Conservation (phyloP, 2,329 filamentous ascomycete genomes). For the Dothideomycetidae sp. region DNA sequence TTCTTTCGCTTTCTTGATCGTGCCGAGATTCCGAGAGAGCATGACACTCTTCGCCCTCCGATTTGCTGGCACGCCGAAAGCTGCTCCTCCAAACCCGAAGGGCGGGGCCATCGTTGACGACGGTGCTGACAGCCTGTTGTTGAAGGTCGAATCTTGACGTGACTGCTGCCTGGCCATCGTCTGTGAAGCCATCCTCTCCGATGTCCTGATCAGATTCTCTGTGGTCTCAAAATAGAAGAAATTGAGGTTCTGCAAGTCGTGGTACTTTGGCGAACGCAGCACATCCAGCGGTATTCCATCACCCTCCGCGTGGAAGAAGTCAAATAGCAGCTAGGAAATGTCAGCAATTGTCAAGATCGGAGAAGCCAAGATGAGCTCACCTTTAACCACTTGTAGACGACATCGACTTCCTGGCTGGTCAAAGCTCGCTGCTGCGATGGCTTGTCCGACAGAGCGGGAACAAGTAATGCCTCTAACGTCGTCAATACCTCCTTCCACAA, state of each 20-base stretch:
- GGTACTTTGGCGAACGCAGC: conserved; percentile 93
- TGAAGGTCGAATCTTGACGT: conserved; percentile 25
- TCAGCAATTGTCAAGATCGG: conserved; percentile 4
- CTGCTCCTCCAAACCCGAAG: conserved; percentile 37
- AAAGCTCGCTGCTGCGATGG: conserved; percentile 73
- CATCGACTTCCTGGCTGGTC: conserved; percentile 75
- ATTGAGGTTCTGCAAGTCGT: conserved; percentile 88
- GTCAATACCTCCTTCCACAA: conserved; percentile 95
- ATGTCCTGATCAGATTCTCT: conserved; percentile 83
- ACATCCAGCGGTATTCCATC: conserved; percentile 86
- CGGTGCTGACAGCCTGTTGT: conserved; percentile 58
- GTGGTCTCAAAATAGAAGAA: conserved; percentile 98
- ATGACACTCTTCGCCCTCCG: conserved; percentile 52
- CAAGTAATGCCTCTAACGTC: conserved; percentile 77
- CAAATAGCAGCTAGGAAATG: conserved; percentile 50
- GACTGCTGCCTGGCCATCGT: conserved; percentile 62
- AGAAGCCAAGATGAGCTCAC: conserved; percentile 18
- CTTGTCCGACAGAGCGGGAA: conserved; percentile 91
- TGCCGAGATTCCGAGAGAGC: conserved; percentile 85
- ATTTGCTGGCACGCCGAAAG: conserved; percentile 43
- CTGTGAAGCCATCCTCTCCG: conserved; percentile 84
- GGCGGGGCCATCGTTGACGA: conserved; percentile 28
- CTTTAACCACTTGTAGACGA: conserved; percentile 89
- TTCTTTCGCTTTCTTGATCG: conserved; percentile 90
- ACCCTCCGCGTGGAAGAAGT: conserved; percentile 89